Conservation (phyloP, 768 basidiomycete species). For the Suillus discolor region DNA sequence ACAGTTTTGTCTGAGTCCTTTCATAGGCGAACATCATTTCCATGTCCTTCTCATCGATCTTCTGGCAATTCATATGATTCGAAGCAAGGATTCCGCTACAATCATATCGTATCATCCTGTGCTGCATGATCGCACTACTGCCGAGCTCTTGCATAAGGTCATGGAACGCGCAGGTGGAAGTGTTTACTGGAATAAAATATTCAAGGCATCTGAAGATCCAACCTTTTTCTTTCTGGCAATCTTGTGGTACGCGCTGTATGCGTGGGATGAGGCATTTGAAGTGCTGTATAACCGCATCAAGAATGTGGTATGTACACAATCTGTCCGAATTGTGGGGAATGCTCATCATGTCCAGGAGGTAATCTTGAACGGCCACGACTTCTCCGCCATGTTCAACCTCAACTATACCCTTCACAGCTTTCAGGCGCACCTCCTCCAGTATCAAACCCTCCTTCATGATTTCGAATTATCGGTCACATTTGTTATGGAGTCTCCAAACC, state of each 20-base stretch:
- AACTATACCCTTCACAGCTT: slow-evolving; percentile 57
- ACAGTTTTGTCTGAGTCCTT: neutral
- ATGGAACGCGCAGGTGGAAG: slow-evolving; percentile 35
- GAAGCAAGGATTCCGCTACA: slow-evolving; percentile 21
- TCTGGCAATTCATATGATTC: slow-evolving; percentile 42
- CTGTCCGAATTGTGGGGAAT: neutral
- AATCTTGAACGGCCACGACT: slow-evolving; percentile 35
- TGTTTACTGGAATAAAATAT: slow-evolving; percentile 26
- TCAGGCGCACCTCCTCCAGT: slow-evolving; percentile 53
- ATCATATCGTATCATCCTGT: slow-evolving; percentile 41
- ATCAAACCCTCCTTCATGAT: slow-evolving; percentile 48
- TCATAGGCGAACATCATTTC: slow-evolving; percentile 22
- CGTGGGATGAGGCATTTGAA: slow-evolving; percentile 56
- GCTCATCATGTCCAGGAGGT: neutral
- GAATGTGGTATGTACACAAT: slow-evolving; percentile 41
- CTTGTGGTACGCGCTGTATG: slow-evolving; percentile 54
- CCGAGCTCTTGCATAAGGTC: slow-evolving; percentile 30
- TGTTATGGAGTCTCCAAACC: slow-evolving; percentile 45
- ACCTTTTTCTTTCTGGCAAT: slow-evolving; percentile 50
- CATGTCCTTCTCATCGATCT: slow-evolving; percentile 37
- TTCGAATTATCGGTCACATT: slow-evolving; percentile 50
- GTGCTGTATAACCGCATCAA: slow-evolving; percentile 48
- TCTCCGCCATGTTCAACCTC: slow-evolving; percentile 47
- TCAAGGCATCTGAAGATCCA: slow-evolving; percentile 36
- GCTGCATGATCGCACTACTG: slow-evolving; percentile 27